Evolutionary conservation across 345 rosid species (phyloP), one percentile per base, ranked within the genome.

Genomic region (Aurinia saxatilis): DNA sequence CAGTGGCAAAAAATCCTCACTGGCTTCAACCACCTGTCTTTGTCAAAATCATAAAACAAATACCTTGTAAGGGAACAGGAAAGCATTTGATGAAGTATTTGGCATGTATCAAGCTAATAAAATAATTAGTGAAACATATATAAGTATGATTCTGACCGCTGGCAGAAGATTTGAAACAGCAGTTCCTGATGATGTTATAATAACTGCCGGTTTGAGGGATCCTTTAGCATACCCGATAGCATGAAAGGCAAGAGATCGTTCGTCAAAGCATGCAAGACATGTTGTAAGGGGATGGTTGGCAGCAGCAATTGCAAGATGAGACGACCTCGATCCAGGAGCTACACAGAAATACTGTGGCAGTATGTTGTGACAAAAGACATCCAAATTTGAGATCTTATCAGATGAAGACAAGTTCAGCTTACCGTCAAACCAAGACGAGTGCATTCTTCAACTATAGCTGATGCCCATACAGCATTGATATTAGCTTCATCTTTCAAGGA

Each of bases 91-190:
- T n/a, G 9, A 53, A 53, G 63, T 18, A 59, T 14, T 35, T 46
- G 17, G 38, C 37, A 57, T 14, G 61, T 29, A 59, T 48, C 35
- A 37, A 33, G 11, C 41, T 36, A 46, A 36, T 7, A 57, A 46
- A n/a, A 49, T 2, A 63, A 45, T 33, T 34, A 17, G 45, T 46
- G 49, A 50, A 10, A 55, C 50, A 31, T 16, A 67, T 17, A 61
- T 53, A 30, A 44, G 52, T 10, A 62, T 5, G 31, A 67, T 3
- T 65, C 98, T 91, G 67, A 92, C 98, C 75, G 98, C 96, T 51
- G 98, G 98, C 74, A 86, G 79, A 79, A 92, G 98, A 79, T 92
- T 92, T 63, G 98, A 92, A 60, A 88, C 95, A 27, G 98, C 98
- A 47, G 98, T 92, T 76, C 98, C 98, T 50, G 98, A 92, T 27